These are phyloP conservation scores for Pleurozium schreberi DNA, from an alignment of 225 moss, liverwort and hornwort genomes.

Conservation along the genomic window DNA sequence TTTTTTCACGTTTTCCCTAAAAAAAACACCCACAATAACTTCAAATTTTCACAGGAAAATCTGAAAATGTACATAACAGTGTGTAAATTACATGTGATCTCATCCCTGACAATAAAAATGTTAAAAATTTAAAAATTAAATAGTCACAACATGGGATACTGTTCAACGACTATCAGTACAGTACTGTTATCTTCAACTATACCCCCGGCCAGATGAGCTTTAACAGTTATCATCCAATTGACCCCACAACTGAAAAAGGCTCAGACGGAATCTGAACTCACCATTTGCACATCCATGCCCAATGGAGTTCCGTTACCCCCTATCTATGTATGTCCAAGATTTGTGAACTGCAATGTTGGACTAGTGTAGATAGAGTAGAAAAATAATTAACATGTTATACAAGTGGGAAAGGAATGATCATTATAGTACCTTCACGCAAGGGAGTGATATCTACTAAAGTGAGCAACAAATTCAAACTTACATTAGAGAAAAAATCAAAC, in stretches of 20 bases:
- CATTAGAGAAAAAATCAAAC: too few relatives aligned
- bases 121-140: neutral
- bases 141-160: neutral
- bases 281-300: neutral
- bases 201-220: neutral
- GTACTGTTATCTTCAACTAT: neutral
- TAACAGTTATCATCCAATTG: neutral
- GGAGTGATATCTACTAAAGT: neutral
- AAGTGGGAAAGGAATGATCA: neutral
- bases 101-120: too few relatives aligned
- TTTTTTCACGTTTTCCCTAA: neutral
- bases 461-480: neutral
- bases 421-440: accelerated
- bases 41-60: too few relatives aligned
- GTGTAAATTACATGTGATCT: neutral
- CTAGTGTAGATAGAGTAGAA: too few relatives aligned
- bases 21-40: too few relatives aligned
- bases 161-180: neutral
- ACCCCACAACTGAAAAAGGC: neutral
- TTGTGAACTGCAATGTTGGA: neutral
- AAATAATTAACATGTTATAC: neutral
- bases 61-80: neutral
- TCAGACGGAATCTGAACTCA: neutral
- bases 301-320: neutral
- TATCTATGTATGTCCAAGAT: neutral